Evolutionary conservation across 768 basidiomycete genomes (phyloP).

Genomic region (Auricularia sp.): DNA sequence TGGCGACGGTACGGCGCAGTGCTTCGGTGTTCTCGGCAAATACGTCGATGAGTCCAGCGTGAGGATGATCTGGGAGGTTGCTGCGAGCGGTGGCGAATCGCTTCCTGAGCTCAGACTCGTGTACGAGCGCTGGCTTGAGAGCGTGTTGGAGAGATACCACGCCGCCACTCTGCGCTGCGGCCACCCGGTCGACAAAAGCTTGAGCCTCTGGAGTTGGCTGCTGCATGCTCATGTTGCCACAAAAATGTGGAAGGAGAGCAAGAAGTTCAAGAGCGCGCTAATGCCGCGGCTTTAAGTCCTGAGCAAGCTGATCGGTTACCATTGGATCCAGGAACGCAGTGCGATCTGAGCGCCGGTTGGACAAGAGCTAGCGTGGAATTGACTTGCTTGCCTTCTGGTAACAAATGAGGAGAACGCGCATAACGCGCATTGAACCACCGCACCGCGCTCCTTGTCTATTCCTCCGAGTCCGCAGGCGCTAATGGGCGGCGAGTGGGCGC

Average conservation of each 20-base stretch:
- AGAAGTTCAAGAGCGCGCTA: neutral
- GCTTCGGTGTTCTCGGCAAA: conserved; percentile 37
- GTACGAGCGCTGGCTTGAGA: conserved; percentile 46
- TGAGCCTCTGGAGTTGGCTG: neutral
- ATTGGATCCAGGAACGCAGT: too few species aligned
- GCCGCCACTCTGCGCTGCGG: neutral
- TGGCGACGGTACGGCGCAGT: conserved; percentile 41
- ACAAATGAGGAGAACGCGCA: too few species aligned
- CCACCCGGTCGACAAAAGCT: neutral
- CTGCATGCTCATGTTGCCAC: too few species aligned
- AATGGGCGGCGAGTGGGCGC: neutral
- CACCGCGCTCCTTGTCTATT: too few species aligned
- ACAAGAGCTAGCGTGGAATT: too few species aligned
- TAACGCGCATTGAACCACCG: too few species aligned
- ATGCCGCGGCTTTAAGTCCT: neutral
- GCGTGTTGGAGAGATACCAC: neutral
- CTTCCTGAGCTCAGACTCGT: conserved; percentile 45
- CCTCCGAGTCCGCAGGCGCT: too few species aligned
- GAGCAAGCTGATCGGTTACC: too few species aligned
- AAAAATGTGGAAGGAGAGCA: neutral
- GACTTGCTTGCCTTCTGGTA: too few species aligned
- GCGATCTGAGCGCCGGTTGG: too few species aligned
- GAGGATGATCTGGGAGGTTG: conserved; percentile 37
- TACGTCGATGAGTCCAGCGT: conserved; percentile 51
- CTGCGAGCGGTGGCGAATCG: conserved; percentile 45